Evolutionary conservation across 2,329 filamentous ascomycete species (phyloP), one percentile per base, ranked within the genome.

Genomic region (Xylariaceae sp.): DNA sequence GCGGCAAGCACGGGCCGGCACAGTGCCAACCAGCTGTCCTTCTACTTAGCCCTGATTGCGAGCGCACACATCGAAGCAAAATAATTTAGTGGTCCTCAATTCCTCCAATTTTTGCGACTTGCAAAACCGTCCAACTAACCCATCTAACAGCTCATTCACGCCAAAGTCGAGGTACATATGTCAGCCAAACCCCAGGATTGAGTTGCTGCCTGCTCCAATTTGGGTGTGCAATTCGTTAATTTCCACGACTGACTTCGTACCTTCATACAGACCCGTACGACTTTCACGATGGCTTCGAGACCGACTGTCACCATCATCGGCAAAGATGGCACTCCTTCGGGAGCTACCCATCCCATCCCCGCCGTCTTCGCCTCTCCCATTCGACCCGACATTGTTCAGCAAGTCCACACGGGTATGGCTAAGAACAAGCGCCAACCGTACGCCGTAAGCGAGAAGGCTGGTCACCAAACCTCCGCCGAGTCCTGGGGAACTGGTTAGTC

Each of bases 351-450:
- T 80, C 85, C 94, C 77, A 87, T 97, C 72, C 94, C 95, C 75
- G 87, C 91, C 80, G 93, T 99, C 82, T 99, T 99, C 89, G 86
- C 86, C 79, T 86, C 90, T 71, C 94, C 94, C 70, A 97, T 99
- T 85, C 93, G 94, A 78, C 90, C 92, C 73, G 94, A 99, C 82
- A 96, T 99, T 77, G 94, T 99, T 76, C 93, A 97, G 86, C 89
- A 92, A 79, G 89, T 97, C 73, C 94, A 99, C 88, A 96, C 91
- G 73, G 94, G 94, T 74, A 95, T 99, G 85, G 93, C 93, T 77
- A 99, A 99, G 91, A 99, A 99, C 88, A 97, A 96, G 88, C 89
- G 94, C 78, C 94, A 99, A 83, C 92, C 94, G 70, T 99, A 99
- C 80, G 87, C 94, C 74, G 94, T 99, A 85, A 96, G 92, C 88